Evolutionary conservation across 2,329 filamentous ascomycete genomes (phyloP).

Genomic region (Aspergillus sclerotialis): DNA sequence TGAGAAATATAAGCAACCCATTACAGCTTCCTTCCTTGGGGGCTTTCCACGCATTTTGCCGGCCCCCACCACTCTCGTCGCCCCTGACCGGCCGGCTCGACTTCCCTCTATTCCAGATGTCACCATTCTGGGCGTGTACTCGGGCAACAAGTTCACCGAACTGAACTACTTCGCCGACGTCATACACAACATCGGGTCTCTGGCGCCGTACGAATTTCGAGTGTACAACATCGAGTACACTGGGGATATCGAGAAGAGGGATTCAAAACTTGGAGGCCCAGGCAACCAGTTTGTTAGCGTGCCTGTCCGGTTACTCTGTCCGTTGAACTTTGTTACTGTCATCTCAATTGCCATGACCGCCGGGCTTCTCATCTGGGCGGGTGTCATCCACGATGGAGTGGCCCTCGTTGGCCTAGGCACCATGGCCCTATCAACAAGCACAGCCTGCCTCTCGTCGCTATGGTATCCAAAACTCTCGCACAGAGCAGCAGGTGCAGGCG

Average conservation of each 20-base stretch:
- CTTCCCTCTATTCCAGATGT: slow-evolving; percentile 50
- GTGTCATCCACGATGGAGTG: slow-evolving; percentile 42
- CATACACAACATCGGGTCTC: slow-evolving; percentile 38
- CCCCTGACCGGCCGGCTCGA: slow-evolving; percentile 47
- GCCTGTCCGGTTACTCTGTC: slow-evolving; percentile 39
- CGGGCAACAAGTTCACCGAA: slow-evolving; percentile 47
- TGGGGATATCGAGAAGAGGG: background rate
- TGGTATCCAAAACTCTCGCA: slow-evolving; percentile 53
- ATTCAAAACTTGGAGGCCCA: background rate
- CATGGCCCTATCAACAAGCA: slow-evolving; percentile 48
- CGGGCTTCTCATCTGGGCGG: slow-evolving; percentile 13
- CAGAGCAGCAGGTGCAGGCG: slow-evolving; percentile 42
- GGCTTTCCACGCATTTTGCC: slow-evolving; percentile 55
- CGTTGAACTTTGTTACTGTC: slow-evolving; percentile 48
- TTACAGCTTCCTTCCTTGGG: slow-evolving; percentile 53
- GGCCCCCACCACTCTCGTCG: slow-evolving; percentile 54
- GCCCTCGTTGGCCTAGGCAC: slow-evolving; percentile 46
- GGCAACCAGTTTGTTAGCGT: too few species aligned
- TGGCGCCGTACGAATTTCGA: slow-evolving; percentile 6
- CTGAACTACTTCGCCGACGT: slow-evolving; percentile 58
- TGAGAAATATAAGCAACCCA: slow-evolving; percentile 50
- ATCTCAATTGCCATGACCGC: slow-evolving; percentile 39
- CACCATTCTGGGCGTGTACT: slow-evolving; percentile 49
- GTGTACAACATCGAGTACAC: slow-evolving; percentile 3
- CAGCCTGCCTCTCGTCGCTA: slow-evolving; percentile 52